Evolutionary conservation across 441 rosid genomes (phyloP).

Genomic region (Erodium moschatum): DNA sequence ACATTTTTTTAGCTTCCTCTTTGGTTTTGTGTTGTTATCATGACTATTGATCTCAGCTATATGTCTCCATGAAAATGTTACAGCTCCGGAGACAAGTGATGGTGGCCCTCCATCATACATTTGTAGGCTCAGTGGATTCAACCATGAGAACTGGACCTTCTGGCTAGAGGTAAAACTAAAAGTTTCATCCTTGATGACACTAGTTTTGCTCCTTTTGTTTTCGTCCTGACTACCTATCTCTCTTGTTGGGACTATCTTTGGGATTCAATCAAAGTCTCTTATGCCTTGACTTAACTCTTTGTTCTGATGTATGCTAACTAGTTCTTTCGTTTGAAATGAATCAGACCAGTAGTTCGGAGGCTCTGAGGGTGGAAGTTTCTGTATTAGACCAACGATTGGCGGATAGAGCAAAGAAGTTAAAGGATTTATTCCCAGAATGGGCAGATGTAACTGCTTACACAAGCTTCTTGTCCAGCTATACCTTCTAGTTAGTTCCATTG

Average conservation of each 20-base stretch:
- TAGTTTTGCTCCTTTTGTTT: neutral
- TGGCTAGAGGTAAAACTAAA: conserved; percentile 82
- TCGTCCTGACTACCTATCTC: neutral
- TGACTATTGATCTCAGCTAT: conserved; percentile 1
- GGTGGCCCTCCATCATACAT: conserved; percentile 85
- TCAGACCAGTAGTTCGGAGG: conserved; percentile 41
- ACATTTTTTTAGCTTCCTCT: conserved; percentile 8
- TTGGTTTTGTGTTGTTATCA: conserved; percentile 1
- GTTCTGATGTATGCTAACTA: neutral
- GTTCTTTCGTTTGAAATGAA: conserved; percentile 14
- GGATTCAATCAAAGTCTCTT: neutral
- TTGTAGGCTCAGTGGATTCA: conserved; percentile 64
- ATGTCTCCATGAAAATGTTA: conserved; percentile 16
- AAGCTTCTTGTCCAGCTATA: conserved; percentile 59
- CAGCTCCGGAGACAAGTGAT: conserved; percentile 59
- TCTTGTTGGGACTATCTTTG: neutral
- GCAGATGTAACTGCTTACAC: conserved; percentile 63
- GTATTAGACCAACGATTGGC: conserved; percentile 71
- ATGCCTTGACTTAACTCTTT: neutral
- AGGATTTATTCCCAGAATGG: conserved; percentile 74
- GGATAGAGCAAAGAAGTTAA: conserved; percentile 49
- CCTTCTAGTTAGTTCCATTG: conserved; percentile 32
- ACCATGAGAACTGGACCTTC: conserved; percentile 71
- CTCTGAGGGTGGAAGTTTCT: conserved; percentile 59
- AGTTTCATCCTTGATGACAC: neutral